Evolutionary conservation across 768 basidiomycete species (phyloP).

Genomic region (Mycena galericulata): DNA sequence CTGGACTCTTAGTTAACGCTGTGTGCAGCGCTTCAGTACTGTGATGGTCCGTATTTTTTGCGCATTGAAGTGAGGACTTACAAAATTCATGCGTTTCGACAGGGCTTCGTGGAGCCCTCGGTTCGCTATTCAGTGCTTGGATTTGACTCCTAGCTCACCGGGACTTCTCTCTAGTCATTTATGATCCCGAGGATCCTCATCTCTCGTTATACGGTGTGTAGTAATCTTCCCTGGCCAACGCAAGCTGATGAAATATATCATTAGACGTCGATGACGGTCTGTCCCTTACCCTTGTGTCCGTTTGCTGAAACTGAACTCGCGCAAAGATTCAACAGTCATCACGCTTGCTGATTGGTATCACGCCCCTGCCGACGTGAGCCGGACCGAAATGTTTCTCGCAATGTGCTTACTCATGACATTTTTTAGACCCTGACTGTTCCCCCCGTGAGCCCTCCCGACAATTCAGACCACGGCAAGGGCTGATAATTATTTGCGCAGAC

Average conservation of each 20-base stretch:
- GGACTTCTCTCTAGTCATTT: too few relatives aligned
- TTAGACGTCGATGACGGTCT: conserved; percentile 17
- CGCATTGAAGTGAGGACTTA: too few relatives aligned
- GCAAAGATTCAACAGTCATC: not conserved
- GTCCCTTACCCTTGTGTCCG: not conserved
- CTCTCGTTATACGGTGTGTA: not conserved
- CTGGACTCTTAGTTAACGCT: too few relatives aligned
- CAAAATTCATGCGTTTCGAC: too few relatives aligned
- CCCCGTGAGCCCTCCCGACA: not conserved
- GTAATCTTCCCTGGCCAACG: not conserved
- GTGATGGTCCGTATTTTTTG: too few relatives aligned
- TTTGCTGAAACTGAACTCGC: not conserved
- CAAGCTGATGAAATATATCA: not conserved
- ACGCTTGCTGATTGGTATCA: conserved; percentile 15
- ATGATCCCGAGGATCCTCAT: conserved; percentile 13
- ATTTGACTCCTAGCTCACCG: too few relatives aligned
- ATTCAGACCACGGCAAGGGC: too few relatives aligned
- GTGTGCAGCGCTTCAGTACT: too few relatives aligned
- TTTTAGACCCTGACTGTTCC: not conserved
- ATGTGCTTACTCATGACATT: not conserved
- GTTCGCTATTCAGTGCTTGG: too few relatives aligned
- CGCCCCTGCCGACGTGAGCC: conserved; percentile 20
- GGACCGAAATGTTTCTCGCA: too few relatives aligned
- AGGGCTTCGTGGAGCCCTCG: too few relatives aligned
- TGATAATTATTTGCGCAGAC: conserved; percentile 6